Conservation (phyloP, 345 rosid species). For the Citrus reticulata region DNA sequence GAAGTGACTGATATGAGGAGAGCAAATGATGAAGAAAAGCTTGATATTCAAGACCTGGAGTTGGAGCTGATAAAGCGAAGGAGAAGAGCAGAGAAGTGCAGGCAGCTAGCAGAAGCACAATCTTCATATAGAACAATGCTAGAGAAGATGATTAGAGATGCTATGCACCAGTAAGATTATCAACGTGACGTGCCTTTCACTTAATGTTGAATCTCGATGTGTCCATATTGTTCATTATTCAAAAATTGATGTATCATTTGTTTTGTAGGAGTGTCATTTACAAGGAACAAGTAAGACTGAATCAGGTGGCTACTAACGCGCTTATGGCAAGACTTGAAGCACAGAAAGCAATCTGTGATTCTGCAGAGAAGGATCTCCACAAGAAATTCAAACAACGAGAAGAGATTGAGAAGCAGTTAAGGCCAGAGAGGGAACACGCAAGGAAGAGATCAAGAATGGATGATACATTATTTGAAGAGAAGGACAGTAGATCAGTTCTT, state of each 20-base stretch:
- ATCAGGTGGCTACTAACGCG: slow-evolving; percentile 79
- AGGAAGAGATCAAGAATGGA: slow-evolving; percentile 80
- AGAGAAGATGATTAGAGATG: slow-evolving; percentile 96
- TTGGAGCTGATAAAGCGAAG: slow-evolving; percentile 61
- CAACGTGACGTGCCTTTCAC: too few species aligned
- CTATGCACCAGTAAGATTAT: slow-evolving; percentile 92
- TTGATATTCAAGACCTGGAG: slow-evolving; percentile 75
- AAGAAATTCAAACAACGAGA: slow-evolving; percentile 78
- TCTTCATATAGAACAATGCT: slow-evolving; percentile 74
- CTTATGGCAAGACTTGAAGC: slow-evolving; percentile 93
- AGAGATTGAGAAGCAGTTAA: slow-evolving; percentile 69
- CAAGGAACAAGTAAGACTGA: slow-evolving; percentile 89
- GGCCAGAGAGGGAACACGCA: slow-evolving; percentile 70
- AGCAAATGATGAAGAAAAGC: slow-evolving; percentile 63
- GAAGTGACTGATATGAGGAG: slow-evolving; percentile 55
- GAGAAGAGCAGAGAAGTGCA: slow-evolving; percentile 93
- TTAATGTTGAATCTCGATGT: background rate
- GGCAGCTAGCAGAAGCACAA: slow-evolving; percentile 91
- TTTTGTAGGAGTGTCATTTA: slow-evolving; percentile 81
- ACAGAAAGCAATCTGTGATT: slow-evolving; percentile 84
- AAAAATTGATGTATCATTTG: background rate
- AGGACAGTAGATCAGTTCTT: slow-evolving; percentile 43
- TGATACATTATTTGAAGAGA: slow-evolving; percentile 44
- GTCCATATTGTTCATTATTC: background rate
- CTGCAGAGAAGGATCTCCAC: slow-evolving; percentile 85